Conservation (phyloP, 192 early-diverging fungal species). For the Rhizophagus sp. region DNA sequence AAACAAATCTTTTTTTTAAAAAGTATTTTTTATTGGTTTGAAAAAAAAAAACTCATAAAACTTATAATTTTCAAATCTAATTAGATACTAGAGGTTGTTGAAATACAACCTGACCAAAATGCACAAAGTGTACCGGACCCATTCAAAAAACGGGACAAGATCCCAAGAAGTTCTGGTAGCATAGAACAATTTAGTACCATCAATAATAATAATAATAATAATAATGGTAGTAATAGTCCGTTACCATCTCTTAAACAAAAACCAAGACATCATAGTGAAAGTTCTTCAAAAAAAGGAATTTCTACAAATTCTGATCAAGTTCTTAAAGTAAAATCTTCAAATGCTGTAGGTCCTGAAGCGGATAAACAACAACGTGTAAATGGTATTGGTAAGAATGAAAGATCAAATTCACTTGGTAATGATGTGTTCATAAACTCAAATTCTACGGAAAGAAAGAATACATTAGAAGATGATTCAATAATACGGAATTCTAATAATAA, state of each 20-base stretch:
- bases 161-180: constrained; percentile 26
- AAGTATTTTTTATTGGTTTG: too few species aligned
- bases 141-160: constrained; percentile 27
- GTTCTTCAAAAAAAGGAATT: neutral
- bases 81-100: neutral
- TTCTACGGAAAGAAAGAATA: neutral
- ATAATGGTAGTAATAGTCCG: neutral
- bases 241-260: neutral
- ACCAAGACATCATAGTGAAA: too few species aligned
- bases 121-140: constrained; percentile 16
- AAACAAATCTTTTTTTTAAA: too few species aligned
- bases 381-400: neutral
- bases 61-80: too few species aligned
- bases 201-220: neutral
- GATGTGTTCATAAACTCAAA: too few species aligned
- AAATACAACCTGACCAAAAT: neutral
- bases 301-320: neutral
- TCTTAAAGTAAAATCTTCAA: neutral
- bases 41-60: too few species aligned
- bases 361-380: neutral
- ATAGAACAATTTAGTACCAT: neutral
- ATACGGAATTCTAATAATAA: neutral
- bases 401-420: neutral
- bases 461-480: neutral
- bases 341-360: constrained; percentile 4